A percentile compares a stretch with the other conserved stretches of the same genome.
phyloP scores from a whole-genome alignment of 1,284 basidiomycete genomes.

The Porodaedalea pini region DNA sequence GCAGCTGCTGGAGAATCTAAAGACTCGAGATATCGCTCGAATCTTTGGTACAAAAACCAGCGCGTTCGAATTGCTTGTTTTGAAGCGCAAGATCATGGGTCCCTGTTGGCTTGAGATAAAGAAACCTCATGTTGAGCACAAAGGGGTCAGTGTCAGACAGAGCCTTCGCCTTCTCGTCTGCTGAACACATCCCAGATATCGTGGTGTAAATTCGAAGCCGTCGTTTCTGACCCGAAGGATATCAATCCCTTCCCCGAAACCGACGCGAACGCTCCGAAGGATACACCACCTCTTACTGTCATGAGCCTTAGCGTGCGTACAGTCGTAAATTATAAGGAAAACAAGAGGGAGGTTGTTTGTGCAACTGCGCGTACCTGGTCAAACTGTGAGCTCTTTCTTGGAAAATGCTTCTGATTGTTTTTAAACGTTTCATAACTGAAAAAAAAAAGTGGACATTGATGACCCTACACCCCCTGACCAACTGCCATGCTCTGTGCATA shows the following conservation, averaged over 20 bases:
- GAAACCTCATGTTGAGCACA: constrained; percentile 66
- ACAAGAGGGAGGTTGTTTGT: constrained; percentile 91
- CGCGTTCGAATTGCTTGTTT: constrained; percentile 91
- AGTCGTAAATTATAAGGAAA: constrained; percentile 91
- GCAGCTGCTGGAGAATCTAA: constrained; percentile 66
- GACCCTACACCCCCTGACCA: constrained; percentile 87
- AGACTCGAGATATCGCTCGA: constrained; percentile 81
- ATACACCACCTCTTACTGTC: constrained; percentile 86
- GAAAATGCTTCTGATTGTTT: neutral
- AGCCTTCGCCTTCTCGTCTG: neutral
- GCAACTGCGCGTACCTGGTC: constrained; percentile 85
- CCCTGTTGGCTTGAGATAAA: constrained; percentile 95
- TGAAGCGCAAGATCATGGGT: constrained; percentile 98
- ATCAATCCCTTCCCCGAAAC: constrained; percentile 81
- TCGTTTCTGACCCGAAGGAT: constrained; percentile 81
- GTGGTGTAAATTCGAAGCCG: constrained; percentile 95
- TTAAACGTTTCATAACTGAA: constrained; percentile 1
- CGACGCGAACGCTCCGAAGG: constrained; percentile 71
- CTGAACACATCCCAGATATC: constrained; percentile 55
- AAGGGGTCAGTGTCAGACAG: constrained; percentile 56
- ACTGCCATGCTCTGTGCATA: constrained; percentile 79
- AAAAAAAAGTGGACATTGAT: constrained; percentile 70
- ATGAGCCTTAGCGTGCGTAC: constrained; percentile 90
- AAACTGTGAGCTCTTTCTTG: constrained; percentile 55
- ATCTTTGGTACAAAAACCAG: constrained; percentile 93